phyloP scores from a whole-genome alignment of 2,329 filamentous ascomycete species.

The Aspergillus ochraceoroseus region DNA sequence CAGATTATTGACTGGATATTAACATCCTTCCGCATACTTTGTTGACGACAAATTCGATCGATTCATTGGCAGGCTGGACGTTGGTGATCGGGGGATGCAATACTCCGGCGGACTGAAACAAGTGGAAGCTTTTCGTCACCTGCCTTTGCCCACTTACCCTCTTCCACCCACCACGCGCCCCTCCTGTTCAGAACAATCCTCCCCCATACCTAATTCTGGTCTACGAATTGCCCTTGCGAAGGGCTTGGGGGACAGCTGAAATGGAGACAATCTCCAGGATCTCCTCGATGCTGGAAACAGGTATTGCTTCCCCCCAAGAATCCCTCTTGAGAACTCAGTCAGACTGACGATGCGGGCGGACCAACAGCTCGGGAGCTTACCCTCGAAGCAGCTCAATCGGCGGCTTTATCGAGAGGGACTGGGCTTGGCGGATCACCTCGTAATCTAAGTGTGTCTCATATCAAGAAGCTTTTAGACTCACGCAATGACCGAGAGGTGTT shows the following conservation, averaged over 20 bases:
- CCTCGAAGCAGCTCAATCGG: conserved; percentile 90
- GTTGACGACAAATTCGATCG: no score
- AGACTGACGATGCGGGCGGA: conserved; percentile 17
- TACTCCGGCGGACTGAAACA: conserved; percentile 1
- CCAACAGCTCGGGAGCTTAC: conserved; percentile 84
- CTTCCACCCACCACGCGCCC: conserved; percentile 12
- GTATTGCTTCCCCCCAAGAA: conserved; percentile 49
- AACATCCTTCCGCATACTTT: neutral
- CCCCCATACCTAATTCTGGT: conserved; percentile 2
- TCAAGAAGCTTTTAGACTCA: conserved; percentile 93
- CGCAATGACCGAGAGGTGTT: conserved; percentile 88
- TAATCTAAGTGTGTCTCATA: conserved; percentile 70
- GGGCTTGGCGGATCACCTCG: conserved; percentile 58
- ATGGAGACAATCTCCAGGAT: conserved; percentile 98
- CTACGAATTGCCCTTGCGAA: conserved; percentile 4
- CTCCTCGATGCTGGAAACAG: conserved; percentile 88
- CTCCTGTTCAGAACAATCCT: conserved; percentile 4
- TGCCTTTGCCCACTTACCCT: conserved; percentile 9
- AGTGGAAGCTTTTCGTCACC: conserved; percentile 8
- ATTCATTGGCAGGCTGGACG: neutral
- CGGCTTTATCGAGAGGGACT: conserved; percentile 52
- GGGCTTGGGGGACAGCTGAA: conserved; percentile 24
- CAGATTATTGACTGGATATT: neutral
- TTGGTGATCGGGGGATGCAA: conserved; percentile 7
- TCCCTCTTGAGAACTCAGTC: neutral